A percentile compares a stretch with the other conserved stretches of the same genome.
Evolutionary conservation across 2,329 filamentous ascomycete species (phyloP).

Genomic region (Leptographium radiaticola): DNA sequence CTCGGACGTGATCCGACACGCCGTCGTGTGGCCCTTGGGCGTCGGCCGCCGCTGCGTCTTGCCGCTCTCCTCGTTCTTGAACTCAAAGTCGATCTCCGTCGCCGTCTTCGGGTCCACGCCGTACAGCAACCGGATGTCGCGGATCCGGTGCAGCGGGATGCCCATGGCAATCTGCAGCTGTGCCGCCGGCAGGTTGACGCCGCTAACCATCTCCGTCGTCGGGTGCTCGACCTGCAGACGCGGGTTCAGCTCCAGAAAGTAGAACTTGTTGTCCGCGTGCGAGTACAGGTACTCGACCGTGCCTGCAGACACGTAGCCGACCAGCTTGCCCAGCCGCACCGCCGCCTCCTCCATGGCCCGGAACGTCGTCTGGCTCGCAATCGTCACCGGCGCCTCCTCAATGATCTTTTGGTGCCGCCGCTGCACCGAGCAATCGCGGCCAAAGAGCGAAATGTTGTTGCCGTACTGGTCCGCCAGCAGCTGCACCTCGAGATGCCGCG

Average conservation of each 20-base stretch:
- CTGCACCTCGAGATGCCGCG: constrained; percentile 93
- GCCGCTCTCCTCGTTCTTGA: constrained; percentile 71
- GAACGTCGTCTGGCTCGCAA: constrained; percentile 82
- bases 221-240: constrained; percentile 99
- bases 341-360: constrained; percentile 93
- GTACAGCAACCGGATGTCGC: constrained; percentile 91
- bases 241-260: constrained; percentile 96
- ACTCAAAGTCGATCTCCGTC: constrained; percentile 91
- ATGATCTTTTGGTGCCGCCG: constrained; percentile 99
- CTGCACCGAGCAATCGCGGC: constrained; percentile 97
- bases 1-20: constrained; percentile 97
- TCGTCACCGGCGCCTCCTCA: constrained; percentile 94
- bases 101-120: constrained; percentile 81
- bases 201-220: constrained; percentile 97
- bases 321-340: constrained; percentile 81
- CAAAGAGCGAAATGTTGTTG: constrained; percentile 98
- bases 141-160: constrained; percentile 85
- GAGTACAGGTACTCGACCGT: constrained; percentile 99
- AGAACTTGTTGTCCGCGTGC: constrained; percentile 95
- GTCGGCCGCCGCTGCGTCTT: constrained; percentile 79
- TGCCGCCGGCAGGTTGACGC: constrained; percentile 91
- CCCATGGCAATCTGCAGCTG: constrained; percentile 99
- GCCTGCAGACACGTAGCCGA: constrained; percentile 96
- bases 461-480: constrained; percentile 96
- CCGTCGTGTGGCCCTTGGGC: constrained; percentile 93